A percentile compares a stretch with the other conserved stretches of the same genome.
Evolutionary conservation across 179 eudicot species (phyloP).

Genomic region (Silene coronaria): DNA sequence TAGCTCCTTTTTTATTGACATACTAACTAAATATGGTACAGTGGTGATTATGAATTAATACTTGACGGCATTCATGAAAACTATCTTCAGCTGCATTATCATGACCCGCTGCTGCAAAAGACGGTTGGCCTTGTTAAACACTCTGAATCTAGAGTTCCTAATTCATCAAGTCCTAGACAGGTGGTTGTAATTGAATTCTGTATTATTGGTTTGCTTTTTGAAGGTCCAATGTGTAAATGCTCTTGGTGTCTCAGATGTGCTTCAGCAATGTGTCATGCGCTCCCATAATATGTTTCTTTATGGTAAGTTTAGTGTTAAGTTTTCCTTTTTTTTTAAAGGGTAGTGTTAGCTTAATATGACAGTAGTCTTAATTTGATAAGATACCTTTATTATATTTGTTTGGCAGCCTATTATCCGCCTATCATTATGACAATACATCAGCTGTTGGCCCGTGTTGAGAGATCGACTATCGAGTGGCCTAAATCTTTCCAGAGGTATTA

Average conservation of each 20-base stretch:
- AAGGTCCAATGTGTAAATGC: conserved; percentile 78
- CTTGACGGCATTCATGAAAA: conserved; percentile 91
- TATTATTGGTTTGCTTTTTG: conserved; percentile 16
- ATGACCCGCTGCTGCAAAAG: conserved; percentile 85
- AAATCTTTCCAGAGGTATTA: conserved; percentile 84
- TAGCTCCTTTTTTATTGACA: conserved; percentile 12
- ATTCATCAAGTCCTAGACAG: neutral
- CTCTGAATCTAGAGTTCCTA: conserved; percentile 11
- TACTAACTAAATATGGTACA: conserved; percentile 30
- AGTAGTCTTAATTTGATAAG: neutral
- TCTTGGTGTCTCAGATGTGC: conserved; percentile 72
- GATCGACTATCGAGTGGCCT: conserved; percentile 90
- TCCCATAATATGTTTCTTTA: conserved; percentile 78
- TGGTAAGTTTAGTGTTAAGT: conserved; percentile 39
- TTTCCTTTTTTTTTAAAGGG: too few species aligned
- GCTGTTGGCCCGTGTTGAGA: conserved; percentile 70
- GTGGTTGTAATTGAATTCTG: conserved; percentile 15
- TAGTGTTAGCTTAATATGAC: neutral
- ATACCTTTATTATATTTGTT: conserved; percentile 15
- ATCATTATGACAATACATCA: conserved; percentile 54
- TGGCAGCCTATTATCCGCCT: conserved; percentile 71
- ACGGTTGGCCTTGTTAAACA: conserved; percentile 51
- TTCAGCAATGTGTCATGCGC: conserved; percentile 66
- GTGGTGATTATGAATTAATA: conserved; percentile 80
- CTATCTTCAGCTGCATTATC: conserved; percentile 67